These are phyloP conservation scores for Penicillium freii DNA, from an alignment of 2,329 filamentous ascomycete genomes.

Conservation along the genomic window DNA sequence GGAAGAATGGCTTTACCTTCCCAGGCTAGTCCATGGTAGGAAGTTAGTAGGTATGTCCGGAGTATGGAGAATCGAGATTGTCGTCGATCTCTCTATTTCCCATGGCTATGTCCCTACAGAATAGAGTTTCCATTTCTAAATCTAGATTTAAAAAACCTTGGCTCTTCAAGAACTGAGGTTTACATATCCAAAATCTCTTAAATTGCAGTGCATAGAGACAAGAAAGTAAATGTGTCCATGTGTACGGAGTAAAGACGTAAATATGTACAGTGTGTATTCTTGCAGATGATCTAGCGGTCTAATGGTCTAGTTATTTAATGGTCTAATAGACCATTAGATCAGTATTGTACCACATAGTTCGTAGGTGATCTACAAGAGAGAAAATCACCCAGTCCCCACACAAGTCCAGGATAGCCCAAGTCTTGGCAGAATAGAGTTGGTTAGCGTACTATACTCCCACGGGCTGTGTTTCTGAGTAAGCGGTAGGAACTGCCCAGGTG, in stretches of 20 bases:
- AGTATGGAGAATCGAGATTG: not conserved
- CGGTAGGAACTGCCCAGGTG: not conserved
- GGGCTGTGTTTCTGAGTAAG: constrained; percentile 13
- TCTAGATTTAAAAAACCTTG: not conserved
- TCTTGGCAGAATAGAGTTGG: constrained; percentile 19
- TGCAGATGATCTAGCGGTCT: constrained; percentile 1
- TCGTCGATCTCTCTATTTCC: not conserved
- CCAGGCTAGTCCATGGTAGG: not conserved
- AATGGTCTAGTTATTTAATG: not conserved
- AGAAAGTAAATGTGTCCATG: not conserved
- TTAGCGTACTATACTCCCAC: constrained; percentile 10
- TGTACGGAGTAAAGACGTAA: not conserved
- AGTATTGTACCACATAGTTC: not conserved
- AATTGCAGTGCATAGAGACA: not conserved
- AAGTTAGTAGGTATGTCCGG: not conserved
- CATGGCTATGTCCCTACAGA: not conserved
- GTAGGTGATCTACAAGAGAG: constrained; percentile 4
- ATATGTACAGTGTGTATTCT: not conserved
- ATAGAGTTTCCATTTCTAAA: not conserved
- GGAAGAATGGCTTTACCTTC: not conserved
- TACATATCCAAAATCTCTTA: not conserved
- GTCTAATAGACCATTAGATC: not conserved
- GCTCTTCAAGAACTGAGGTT: not conserved
- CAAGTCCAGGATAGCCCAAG: constrained; percentile 15
- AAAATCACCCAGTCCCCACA: not conserved